Evolutionary conservation across 2,329 filamentous ascomycete genomes (phyloP).

Genomic region (Cadophora sp.): DNA sequence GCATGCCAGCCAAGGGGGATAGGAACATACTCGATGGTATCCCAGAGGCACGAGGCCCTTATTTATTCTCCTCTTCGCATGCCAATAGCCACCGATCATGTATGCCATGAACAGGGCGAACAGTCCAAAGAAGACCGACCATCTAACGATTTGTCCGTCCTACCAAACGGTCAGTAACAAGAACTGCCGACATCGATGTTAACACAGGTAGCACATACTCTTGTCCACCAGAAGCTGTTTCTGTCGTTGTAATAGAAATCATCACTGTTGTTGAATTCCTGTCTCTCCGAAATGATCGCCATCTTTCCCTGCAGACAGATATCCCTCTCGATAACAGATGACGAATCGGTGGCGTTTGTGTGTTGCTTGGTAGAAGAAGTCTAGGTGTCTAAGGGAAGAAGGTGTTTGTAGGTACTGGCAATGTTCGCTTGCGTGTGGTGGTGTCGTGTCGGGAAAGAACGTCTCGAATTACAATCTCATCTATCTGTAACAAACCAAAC

Average conservation of each 20-base stretch:
- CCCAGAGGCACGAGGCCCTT: constrained; percentile 69
- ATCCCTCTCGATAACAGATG: background rate
- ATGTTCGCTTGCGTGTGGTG: background rate
- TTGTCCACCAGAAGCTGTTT: constrained; percentile 50
- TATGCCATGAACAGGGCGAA: constrained; percentile 64
- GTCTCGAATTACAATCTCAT: constrained; percentile 20
- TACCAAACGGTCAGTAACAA: constrained; percentile 21
- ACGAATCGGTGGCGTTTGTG: background rate
- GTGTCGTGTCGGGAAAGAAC: constrained; percentile 13
- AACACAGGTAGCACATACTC: constrained; percentile 41
- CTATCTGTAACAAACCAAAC: constrained; percentile 27
- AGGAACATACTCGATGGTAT: constrained; percentile 70
- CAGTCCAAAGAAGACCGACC: constrained; percentile 70
- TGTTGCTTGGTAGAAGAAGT: background rate
- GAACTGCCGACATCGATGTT: background rate
- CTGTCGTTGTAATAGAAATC: constrained; percentile 41
- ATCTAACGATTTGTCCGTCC: constrained; percentile 62
- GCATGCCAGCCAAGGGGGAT: constrained; percentile 8
- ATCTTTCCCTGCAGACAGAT: constrained; percentile 17
- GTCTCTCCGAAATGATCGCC: constrained; percentile 28
- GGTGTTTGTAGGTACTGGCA: background rate
- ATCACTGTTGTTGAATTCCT: constrained; percentile 25
- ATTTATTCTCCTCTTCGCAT: constrained; percentile 70
- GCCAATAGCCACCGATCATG: constrained; percentile 71
- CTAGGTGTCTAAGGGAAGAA: background rate